Evolutionary conservation across 495 filamentous ascomycete genomes (phyloP).

Genomic region (Penicillium subrubescens): DNA sequence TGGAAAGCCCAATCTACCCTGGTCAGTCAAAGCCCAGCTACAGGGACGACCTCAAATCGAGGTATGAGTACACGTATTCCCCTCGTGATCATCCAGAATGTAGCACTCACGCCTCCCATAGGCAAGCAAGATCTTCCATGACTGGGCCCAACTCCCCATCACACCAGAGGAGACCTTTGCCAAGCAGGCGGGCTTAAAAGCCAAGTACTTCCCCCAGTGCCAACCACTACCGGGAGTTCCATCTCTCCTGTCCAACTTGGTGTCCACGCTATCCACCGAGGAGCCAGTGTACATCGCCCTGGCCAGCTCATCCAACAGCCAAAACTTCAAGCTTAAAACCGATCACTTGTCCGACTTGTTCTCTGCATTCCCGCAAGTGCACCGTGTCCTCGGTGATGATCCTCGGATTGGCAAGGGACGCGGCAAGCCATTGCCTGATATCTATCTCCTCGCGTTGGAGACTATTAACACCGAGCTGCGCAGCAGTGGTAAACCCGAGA

Average conservation of each 20-base stretch:
- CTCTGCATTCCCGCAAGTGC: slow-evolving; percentile 63
- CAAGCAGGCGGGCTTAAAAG: slow-evolving; percentile 63
- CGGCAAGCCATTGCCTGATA: slow-evolving; percentile 94
- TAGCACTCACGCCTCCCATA: slow-evolving; percentile 13
- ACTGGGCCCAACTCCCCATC: slow-evolving; percentile 90
- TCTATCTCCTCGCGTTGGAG: slow-evolving; percentile 85
- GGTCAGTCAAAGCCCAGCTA: slow-evolving; percentile 90
- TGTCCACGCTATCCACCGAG: slow-evolving; percentile 41
- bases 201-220: slow-evolving; percentile 68
- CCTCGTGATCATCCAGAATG: not conserved
- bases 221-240: slow-evolving; percentile 78
- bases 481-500: slow-evolving; percentile 60
- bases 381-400: slow-evolving; percentile 86
- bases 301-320: slow-evolving; percentile 72
- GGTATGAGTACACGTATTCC: slow-evolving; percentile 36
- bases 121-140: slow-evolving; percentile 60
- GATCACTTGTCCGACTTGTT: slow-evolving; percentile 74
- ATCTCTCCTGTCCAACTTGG: slow-evolving; percentile 60
- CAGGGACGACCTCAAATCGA: slow-evolving; percentile 86
- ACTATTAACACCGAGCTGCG: slow-evolving; percentile 75
- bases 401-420: slow-evolving; percentile 72
- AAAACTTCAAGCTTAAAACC: slow-evolving; percentile 81
- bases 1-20: slow-evolving; percentile 73
- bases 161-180: slow-evolving; percentile 60
- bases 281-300: slow-evolving; percentile 76